Evolutionary conservation across 1,284 basidiomycete genomes (phyloP).

Genomic region (Cryptococcus sp.): DNA sequence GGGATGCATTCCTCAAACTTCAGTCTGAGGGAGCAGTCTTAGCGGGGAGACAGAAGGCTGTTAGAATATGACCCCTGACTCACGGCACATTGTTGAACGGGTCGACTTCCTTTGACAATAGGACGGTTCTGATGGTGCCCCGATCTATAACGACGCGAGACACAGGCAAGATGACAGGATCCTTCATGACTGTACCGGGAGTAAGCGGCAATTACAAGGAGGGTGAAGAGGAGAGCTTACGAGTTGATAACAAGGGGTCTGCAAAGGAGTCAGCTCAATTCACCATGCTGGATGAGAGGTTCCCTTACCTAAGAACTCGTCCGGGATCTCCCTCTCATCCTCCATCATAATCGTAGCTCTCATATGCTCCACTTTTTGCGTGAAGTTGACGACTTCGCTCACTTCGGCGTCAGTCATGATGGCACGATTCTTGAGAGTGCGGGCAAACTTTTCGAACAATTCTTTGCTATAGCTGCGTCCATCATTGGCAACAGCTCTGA

Average conservation of each 20-base stretch:
- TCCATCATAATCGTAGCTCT: slow-evolving; percentile 72
- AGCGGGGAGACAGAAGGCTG: neutral
- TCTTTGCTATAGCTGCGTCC: slow-evolving; percentile 86
- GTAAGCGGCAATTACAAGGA: slow-evolving; percentile 4
- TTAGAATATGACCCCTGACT: slow-evolving; percentile 16
- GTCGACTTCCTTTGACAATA: slow-evolving; percentile 86
- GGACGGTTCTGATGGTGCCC: slow-evolving; percentile 91
- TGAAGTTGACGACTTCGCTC: slow-evolving; percentile 69
- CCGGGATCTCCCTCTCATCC: slow-evolving; percentile 93
- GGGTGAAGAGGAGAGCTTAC: slow-evolving; percentile 16
- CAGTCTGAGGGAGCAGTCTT: slow-evolving; percentile 51
- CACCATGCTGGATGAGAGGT: neutral
- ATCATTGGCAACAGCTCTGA: slow-evolving; percentile 86
- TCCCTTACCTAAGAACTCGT: slow-evolving; percentile 83
- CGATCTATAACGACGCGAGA: slow-evolving; percentile 81
- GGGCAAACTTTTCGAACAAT: slow-evolving; percentile 78
- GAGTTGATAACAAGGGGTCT: slow-evolving; percentile 40
- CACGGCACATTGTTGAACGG: slow-evolving; percentile 82
- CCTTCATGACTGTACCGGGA: slow-evolving; percentile 78
- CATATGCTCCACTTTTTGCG: slow-evolving; percentile 79
- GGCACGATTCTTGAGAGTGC: slow-evolving; percentile 65
- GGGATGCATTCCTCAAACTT: slow-evolving; percentile 77
- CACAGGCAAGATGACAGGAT: slow-evolving; percentile 88
- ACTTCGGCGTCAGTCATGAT: slow-evolving; percentile 84
- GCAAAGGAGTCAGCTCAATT: neutral